These are phyloP conservation scores for Zoysia matrella DNA, from an alignment of 202 grass and related monocot genomes.

Conservation along the genomic window DNA sequence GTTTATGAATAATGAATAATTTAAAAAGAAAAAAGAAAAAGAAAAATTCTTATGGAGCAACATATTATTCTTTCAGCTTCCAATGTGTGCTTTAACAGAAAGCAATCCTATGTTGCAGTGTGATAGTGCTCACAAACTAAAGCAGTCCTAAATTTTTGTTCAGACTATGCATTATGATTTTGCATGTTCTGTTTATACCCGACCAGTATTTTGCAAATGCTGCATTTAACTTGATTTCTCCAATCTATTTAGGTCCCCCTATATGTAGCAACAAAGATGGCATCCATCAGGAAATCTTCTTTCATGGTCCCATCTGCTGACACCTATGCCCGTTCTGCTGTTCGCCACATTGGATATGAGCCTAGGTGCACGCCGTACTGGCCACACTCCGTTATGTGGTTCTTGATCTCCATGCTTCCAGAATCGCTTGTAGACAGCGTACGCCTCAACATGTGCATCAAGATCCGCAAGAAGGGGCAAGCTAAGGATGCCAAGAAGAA, in stretches of 20 bases:
- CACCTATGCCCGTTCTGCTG: too few relatives aligned
- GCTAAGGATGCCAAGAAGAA: not conserved
- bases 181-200: not conserved
- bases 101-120: not conserved
- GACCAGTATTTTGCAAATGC: not conserved
- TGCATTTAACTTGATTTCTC: constrained; percentile 18
- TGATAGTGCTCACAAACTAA: not conserved
- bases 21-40: not conserved
- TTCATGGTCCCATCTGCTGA: too few relatives aligned
- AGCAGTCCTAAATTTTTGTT: not conserved
- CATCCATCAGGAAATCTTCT: constrained; percentile 58
- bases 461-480: too few relatives aligned
- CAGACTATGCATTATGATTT: not conserved
- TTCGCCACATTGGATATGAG: too few relatives aligned
- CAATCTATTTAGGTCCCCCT: constrained; percentile 67
- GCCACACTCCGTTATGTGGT: too few relatives aligned
- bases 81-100: not conserved
- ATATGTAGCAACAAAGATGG: constrained; percentile 96
- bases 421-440: too few relatives aligned
- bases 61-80: not conserved
- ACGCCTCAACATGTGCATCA: too few relatives aligned
- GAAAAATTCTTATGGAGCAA: not conserved
- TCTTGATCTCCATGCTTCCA: too few relatives aligned
- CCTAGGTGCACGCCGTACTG: too few relatives aligned
- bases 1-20: not conserved